Conservation (phyloP, 2,329 filamentous ascomycete species). For the Diaporthe aspalathi region DNA sequence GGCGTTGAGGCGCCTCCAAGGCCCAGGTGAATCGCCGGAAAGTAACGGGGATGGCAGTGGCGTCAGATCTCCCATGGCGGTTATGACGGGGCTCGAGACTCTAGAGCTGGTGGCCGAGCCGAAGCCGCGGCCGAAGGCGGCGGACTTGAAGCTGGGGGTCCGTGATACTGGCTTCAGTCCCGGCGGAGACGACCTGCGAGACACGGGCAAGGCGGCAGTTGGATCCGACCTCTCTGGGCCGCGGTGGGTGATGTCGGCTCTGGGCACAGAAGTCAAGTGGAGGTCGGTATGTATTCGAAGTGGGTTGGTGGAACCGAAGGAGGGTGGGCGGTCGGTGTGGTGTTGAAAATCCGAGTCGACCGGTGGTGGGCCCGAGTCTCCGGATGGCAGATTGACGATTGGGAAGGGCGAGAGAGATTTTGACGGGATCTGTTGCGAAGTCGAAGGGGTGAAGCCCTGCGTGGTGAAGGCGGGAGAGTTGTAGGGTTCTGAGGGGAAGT, state of each 20-base stretch:
- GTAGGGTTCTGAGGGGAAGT: constrained; percentile 35
- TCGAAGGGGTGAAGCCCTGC: constrained; percentile 34
- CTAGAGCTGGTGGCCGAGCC: constrained; percentile 73
- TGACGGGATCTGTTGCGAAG: constrained; percentile 43
- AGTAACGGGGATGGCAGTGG: constrained; percentile 82
- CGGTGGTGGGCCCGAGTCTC: constrained; percentile 37
- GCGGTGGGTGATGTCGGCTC: constrained; percentile 32
- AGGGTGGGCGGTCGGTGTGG: constrained; percentile 35
- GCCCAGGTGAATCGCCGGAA: constrained; percentile 72
- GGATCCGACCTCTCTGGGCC: constrained; percentile 43
- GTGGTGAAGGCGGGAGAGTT: constrained; percentile 32
- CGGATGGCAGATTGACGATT: constrained; percentile 39
- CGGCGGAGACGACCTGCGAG: constrained; percentile 56
- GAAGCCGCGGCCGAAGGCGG: constrained; percentile 61
- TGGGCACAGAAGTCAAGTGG: constrained; percentile 41
- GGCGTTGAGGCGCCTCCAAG: constrained; percentile 68
- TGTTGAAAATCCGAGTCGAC: constrained; percentile 36
- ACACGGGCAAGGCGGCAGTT: constrained; percentile 44
- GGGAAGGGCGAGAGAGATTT: constrained; percentile 48
- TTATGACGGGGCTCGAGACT: constrained; percentile 78
- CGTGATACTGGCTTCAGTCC: constrained; percentile 65
- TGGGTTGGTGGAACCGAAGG: constrained; percentile 31
- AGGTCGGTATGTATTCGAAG: constrained; percentile 41
- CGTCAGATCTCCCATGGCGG: constrained; percentile 82
- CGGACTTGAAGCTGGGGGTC: constrained; percentile 70